Conservation (phyloP, 371 early-diverging fungal species). For the Mucor plumbeus region DNA sequence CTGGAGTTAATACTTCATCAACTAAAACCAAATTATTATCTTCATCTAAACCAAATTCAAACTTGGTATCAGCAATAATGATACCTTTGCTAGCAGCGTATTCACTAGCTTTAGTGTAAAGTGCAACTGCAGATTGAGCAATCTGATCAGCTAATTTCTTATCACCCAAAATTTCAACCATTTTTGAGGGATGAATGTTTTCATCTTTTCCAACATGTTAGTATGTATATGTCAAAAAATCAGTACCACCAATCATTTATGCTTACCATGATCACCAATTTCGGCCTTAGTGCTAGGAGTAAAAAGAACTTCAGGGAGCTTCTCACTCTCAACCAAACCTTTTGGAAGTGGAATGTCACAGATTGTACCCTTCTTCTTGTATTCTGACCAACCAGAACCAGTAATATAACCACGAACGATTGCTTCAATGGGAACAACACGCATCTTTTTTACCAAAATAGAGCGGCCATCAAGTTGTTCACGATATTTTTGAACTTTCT, state of each 20-base stretch:
- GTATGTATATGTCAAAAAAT: neutral
- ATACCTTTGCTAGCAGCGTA: constrained; percentile 88
- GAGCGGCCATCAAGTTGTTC: constrained; percentile 88
- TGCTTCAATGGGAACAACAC: constrained; percentile 96
- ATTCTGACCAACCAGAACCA: constrained; percentile 96
- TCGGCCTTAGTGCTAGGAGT: constrained; percentile 99
- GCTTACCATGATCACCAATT: constrained; percentile 89
- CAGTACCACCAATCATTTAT: neutral
- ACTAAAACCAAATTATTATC: constrained; percentile 81
- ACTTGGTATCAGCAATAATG: constrained; percentile 98
- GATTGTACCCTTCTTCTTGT: constrained; percentile 89
- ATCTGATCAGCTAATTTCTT: constrained; percentile 50
- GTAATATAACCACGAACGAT: constrained; percentile 98
- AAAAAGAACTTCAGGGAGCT: constrained; percentile 84
- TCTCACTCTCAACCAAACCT: constrained; percentile 85
- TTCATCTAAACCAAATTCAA: constrained; percentile 96
- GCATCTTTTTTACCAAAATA: constrained; percentile 90
- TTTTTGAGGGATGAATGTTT: constrained; percentile 93
- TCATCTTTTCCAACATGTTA: constrained; percentile 67
- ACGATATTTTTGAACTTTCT: constrained; percentile 80
- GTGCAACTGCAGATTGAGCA: constrained; percentile 41
- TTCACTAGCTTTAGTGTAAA: constrained; percentile 66
- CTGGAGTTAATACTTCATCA: constrained; percentile 97
- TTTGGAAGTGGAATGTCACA: constrained; percentile 88
- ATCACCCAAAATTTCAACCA: constrained; percentile 86